Evolutionary conservation across 768 basidiomycete genomes (phyloP).

Genomic region (Podaxis sp.): DNA sequence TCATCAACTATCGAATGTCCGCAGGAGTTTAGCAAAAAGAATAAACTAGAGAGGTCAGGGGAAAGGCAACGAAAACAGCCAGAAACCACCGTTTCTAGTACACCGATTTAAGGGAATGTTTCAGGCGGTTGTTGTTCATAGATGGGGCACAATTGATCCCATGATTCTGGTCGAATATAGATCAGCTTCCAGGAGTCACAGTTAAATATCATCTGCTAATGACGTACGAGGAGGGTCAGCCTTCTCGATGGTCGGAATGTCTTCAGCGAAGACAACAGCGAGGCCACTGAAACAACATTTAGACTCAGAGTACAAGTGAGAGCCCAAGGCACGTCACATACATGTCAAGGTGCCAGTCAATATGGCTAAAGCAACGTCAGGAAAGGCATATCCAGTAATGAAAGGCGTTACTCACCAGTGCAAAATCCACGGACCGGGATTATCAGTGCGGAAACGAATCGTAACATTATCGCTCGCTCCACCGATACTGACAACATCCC

Average conservation of each 20-base stretch:
- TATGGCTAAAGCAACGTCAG: slow-evolving; percentile 22
- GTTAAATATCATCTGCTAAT: not conserved
- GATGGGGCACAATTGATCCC: slow-evolving; percentile 28
- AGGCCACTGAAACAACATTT: slow-evolving; percentile 28
- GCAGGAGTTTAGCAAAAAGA: too few species aligned
- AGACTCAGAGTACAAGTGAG: slow-evolving; percentile 29
- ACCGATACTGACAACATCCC: slow-evolving; percentile 47
- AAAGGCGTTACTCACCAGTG: slow-evolving; percentile 31
- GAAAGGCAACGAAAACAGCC: not conserved
- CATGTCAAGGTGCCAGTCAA: slow-evolving; percentile 38
- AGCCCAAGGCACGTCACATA: slow-evolving; percentile 21
- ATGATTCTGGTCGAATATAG: slow-evolving; percentile 16
- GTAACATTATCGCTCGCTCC: slow-evolving; percentile 33
- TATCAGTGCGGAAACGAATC: slow-evolving; percentile 57
- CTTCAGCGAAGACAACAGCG: slow-evolving; percentile 37
- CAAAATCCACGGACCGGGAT: slow-evolving; percentile 53
- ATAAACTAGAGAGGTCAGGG: not conserved
- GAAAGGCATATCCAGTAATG: slow-evolving; percentile 20
- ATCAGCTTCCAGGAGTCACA: not conserved
- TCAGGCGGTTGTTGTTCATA: slow-evolving; percentile 21
- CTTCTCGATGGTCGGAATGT: slow-evolving; percentile 20
- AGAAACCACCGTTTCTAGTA: not conserved
- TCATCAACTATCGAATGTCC: too few species aligned
- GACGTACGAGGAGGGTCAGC: slow-evolving; percentile 18
- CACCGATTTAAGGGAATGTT: slow-evolving; percentile 3